Evolutionary conservation across 768 basidiomycete genomes (phyloP), one percentile per base, ranked within the genome.

Genomic region (Fomitopsis serialis): DNA sequence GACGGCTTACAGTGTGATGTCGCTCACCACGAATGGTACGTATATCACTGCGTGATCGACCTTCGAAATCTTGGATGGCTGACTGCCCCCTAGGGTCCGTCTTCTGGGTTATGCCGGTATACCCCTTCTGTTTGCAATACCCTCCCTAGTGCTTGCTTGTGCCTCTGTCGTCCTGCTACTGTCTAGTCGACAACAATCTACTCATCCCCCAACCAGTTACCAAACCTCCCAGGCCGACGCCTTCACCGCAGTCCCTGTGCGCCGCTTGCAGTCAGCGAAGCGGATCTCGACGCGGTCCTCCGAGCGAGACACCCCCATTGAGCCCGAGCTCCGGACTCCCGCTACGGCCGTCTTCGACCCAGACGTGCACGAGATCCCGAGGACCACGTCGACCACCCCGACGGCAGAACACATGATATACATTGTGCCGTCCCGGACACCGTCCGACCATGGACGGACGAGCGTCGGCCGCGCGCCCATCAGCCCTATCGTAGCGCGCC

Each of bases 81-180:
- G 11, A 32, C 29, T 21, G 3, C n/a, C 19, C 15, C 15, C 37
- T 50, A 87, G 85, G 85, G 73, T 79, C 27, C 80, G 85, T 43
- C 75, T 86, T 52, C 58, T 84, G n/a, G 78, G 80, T 36, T 86
- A 85, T 58, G 78, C 83, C 12, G 85, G 83, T 7, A 61, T 75
- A 7, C 76, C 84, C 0, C 71, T 83, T 53, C 50, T 80, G 42
- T 63, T 80, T 10, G 68, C 74, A 2, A 63, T 84, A 15, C 84
- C 85, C 2, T 78, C 77, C 45, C 64, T 82, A 37, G 67, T 74
- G 55, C 63, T 83, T 12, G 80, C 82, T 3, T 64, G 74, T 23
- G 63, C 64, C 32, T 75, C 77, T n/a, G 64, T 77, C 45, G 43
- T 50, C 32, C 22, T 36, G 4, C 48, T 50, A n/a, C n/a, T 50